These are phyloP conservation scores for Elaphomyces granulatus DNA, from an alignment of 495 filamentous ascomycete species.

Conservation along the genomic window DNA sequence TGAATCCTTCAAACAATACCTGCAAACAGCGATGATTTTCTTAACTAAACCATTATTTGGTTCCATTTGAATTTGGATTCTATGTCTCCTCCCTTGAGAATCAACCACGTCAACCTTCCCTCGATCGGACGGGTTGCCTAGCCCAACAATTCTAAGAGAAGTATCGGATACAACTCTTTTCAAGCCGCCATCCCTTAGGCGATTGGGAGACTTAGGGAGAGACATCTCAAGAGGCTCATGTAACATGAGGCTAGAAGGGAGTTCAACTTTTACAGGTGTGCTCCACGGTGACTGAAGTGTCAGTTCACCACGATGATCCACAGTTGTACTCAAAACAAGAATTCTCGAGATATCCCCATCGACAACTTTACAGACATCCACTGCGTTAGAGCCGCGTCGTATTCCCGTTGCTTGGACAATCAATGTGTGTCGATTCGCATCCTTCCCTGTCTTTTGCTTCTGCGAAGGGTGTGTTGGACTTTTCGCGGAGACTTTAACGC, in stretches of 20 bases:
- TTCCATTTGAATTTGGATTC: constrained; percentile 49
- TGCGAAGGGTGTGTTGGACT: constrained; percentile 15
- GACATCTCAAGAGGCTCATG: constrained; percentile 30
- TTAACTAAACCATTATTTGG: constrained; percentile 46
- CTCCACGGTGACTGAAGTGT: constrained; percentile 68
- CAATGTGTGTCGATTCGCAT: constrained; percentile 17
- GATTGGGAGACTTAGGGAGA: constrained; percentile 16
- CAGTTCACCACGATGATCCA: constrained; percentile 46
- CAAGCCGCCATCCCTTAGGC: constrained; percentile 36
- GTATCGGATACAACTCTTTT: constrained; percentile 38
- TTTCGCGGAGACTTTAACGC: constrained; percentile 19
- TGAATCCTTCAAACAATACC: constrained; percentile 43
- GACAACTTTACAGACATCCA: constrained; percentile 59
- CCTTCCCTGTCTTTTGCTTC: constrained; percentile 14
- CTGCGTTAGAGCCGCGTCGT: constrained; percentile 38
- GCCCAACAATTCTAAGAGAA: constrained; percentile 23
- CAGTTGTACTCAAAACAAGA: constrained; percentile 51
- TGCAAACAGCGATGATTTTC: constrained; percentile 44
- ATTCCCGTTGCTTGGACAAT: constrained; percentile 29
- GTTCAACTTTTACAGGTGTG: constrained; percentile 38
- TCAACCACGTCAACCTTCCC: constrained; percentile 54
- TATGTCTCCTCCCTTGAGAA: constrained; percentile 43
- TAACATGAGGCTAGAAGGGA: constrained; percentile 34
- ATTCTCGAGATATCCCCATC: constrained; percentile 56
- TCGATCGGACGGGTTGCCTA: constrained; percentile 31